A percentile compares a stretch with the other conserved stretches of the same genome.
Conservation (phyloP, 2,329 filamentous ascomycete species). For the Monosporascus sp. region DNA sequence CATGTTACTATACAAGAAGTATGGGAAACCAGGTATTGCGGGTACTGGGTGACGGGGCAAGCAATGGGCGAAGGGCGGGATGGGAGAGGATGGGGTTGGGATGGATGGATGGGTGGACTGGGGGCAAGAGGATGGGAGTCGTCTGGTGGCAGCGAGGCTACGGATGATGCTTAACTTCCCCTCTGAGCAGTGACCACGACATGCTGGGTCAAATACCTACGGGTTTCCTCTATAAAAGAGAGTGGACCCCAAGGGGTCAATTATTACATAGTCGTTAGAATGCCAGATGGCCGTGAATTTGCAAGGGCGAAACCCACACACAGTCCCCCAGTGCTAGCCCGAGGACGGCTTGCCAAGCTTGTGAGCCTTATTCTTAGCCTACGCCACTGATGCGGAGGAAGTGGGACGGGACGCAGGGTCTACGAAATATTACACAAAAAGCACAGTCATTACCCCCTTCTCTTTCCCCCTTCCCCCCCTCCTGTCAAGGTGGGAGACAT, state of each 20-base stretch:
- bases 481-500: no score
- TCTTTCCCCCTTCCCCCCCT: no score
- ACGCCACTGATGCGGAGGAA: conserved; percentile 31
- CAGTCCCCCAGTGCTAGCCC: not conserved
- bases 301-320: not conserved
- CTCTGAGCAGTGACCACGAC: no score
- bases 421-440: conserved; percentile 6
- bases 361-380: conserved; percentile 20
- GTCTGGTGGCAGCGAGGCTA: not conserved
- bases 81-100: not conserved
- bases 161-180: not conserved
- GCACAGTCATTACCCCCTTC: not conserved
- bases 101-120: not conserved
- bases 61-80: no score
- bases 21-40: not conserved
- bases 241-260: not conserved
- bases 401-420: conserved; percentile 26
- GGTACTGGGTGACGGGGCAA: no score
- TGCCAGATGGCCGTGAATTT: not conserved
- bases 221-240: not conserved
- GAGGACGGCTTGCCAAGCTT: not conserved
- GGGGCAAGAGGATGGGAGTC: not conserved
- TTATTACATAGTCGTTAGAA: not conserved
- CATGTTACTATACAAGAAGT: not conserved
- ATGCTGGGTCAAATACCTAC: not conserved